Base-by-base conservation (phyloP, 192 early-diverging fungal species). In the Podila horticola region DNA sequence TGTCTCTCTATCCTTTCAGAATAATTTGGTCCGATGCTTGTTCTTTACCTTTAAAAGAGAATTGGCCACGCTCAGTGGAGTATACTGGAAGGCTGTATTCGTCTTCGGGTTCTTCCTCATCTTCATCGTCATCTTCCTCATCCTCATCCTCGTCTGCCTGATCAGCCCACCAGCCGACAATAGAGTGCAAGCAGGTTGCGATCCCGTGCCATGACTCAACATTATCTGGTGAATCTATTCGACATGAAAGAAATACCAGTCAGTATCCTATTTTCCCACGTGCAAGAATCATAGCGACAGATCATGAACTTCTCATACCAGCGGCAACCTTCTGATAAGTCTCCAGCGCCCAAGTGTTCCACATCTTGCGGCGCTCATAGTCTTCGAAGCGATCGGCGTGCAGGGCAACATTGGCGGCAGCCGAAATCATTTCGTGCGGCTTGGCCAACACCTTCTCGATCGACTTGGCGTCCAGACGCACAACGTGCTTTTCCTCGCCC, bases 91-190 rank as follows among this genome's bases (percentile, higher is more conserved):
- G 77, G 41, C 66, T 66, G 24, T 73, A 73, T 48, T 81, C 77
- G 28, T 81, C 71, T 66, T 81, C 71, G 1, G 77, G 77, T 13
- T 81, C 77, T 15, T 81, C 67, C 4, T 79, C 66, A 34, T 79
- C 69, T 1, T 71, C 69, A 9, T 71, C 66, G 2, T 69, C 77
- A 0, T 79, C 65, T 4, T 67, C 62, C 4, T 69, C 49, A 2
- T 68, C 67, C 3, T 67, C 77, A 6, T 81, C 77, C 9, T 76
- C 67, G n/a, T 76, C 74, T 59, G 67, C 74, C 33, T 69, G 66
- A 55, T 81, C 77, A 17, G 77, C 77, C 77, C 77, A 81, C 77
- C 77, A 81, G 63, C 77, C 77, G 24, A 81, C 77, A 69, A 81
- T 81, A 20, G 77, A 81, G 55, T 81, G 77, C 77, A 81, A 22